These are phyloP conservation scores for Phytophthora cactorum DNA, from an alignment of 352 stramenopile genomes.

Conservation along the genomic window DNA sequence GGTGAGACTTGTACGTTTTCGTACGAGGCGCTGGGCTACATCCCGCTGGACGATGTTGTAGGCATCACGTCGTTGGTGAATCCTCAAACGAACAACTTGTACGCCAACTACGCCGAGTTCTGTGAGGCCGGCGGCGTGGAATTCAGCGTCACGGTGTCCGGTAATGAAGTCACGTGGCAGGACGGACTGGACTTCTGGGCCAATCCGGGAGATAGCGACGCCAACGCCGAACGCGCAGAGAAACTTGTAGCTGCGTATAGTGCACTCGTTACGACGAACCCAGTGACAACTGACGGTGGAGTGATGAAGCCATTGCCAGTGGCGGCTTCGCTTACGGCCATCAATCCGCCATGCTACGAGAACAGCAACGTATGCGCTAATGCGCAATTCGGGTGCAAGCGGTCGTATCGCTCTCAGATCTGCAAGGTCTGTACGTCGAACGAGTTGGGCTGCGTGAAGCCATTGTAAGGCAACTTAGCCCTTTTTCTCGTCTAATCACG, in stretches of 20 bases:
- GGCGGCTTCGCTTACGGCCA: constrained; percentile 30
- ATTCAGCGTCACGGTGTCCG: constrained; percentile 46
- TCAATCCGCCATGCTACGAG: constrained; percentile 67
- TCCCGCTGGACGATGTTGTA: constrained; percentile 70
- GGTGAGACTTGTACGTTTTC: constrained; percentile 67
- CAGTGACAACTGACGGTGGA: constrained; percentile 42
- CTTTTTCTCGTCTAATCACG: neutral
- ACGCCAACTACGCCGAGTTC: constrained; percentile 65
- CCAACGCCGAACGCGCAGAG: constrained; percentile 53
- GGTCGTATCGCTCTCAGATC: constrained; percentile 60
- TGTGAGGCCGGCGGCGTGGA: constrained; percentile 60
- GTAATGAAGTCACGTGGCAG: constrained; percentile 33
- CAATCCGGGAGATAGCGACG: constrained; percentile 46
- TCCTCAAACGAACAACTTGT: constrained; percentile 39
- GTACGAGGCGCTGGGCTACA: constrained; percentile 68
- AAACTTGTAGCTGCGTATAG: constrained; percentile 62
- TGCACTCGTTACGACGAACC: constrained; percentile 31
- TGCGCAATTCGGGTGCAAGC: constrained; percentile 56
- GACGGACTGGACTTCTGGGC: constrained; percentile 71
- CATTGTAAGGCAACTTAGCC: neutral
- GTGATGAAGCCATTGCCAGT: constrained; percentile 58
- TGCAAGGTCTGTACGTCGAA: constrained; percentile 55
- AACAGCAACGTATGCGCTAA: constrained; percentile 60
- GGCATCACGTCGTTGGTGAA: constrained; percentile 72
- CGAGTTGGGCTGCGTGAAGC: constrained; percentile 27